Base-by-base conservation (phyloP, 139 green algal genomes). In the Dunaliella sp. region DNA sequence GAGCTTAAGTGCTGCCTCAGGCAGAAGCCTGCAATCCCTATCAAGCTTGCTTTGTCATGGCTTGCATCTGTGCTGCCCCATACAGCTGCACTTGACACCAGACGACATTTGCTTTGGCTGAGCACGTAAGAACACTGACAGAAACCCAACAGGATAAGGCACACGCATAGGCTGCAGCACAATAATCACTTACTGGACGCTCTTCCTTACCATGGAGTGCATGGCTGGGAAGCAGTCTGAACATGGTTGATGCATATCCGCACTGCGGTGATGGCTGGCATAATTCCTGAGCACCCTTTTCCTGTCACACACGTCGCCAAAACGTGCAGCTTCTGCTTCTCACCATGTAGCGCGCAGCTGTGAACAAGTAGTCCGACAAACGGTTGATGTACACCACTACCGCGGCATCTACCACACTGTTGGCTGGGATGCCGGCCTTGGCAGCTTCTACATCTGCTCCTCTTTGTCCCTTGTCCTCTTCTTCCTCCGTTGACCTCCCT, bases 331-430 rank as follows among this genome's bases (percentile, higher is more conserved):
- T 65, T 65, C 7, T 65, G 48, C 48, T 16, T 59, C 88, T 77
- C 77, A 93, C 90, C 87, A 82, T 85, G 65, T 82, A 93, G 1
- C 97, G 89, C 2, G 97, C 97, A 28, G 96, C 96, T 0, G 94
- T 97, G 91, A 99, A 99, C 26, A 99, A 90, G 89, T 97, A 99
- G 92, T 99, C 97, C 77, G 92, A 97, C n/a, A 99, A 89, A 0
- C 97, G 89, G 89, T 99, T 99, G 21, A 99, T 83, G 85, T 95
- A 99, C 3, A 92, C 75, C 25, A 81, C 86, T 35, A 97, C 93
- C 26, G 89, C 75, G 3, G 25, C 32, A 72, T 75, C 81, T 1
- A 85, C 58, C n/a, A 76, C 38, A 37, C 48, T 65, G 48, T 65
- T 65, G 7, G 48, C 7, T 65, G 48, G 48, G 16, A 65, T 65